A percentile compares a stretch with the other conserved stretches of the same genome.
Conservation (phyloP, 805 yeast species). For the Myxozyma nipponensis region DNA sequence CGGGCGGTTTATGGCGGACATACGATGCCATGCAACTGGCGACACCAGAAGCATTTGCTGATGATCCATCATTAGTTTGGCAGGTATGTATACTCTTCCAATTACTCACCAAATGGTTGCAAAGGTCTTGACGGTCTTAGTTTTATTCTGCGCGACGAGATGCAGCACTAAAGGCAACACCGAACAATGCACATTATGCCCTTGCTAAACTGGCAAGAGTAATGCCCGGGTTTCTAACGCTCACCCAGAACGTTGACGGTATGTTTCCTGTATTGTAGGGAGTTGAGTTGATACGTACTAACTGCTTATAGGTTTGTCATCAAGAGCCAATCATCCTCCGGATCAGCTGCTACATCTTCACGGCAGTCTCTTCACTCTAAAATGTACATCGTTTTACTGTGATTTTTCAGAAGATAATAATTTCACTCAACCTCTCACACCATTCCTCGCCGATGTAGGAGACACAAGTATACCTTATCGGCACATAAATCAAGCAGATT, state of each 20-base stretch:
- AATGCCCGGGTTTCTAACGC: slow-evolving; percentile 50
- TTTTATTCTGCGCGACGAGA: slow-evolving; percentile 65
- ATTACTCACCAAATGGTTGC: no score
- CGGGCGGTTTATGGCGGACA: slow-evolving; percentile 72
- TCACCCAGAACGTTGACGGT: slow-evolving; percentile 84
- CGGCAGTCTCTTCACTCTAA: slow-evolving; percentile 69
- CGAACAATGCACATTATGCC: slow-evolving; percentile 71
- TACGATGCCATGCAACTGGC: slow-evolving; percentile 80
- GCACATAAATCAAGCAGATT: slow-evolving; percentile 46
- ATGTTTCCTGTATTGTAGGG: slow-evolving; percentile 32
- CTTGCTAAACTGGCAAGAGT: slow-evolving; percentile 57
- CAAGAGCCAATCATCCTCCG: slow-evolving; percentile 58
- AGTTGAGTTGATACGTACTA: background rate
- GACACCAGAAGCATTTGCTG: slow-evolving; percentile 83
- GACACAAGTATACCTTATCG: slow-evolving; percentile 36
- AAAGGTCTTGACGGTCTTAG: no score
- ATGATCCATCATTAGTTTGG: slow-evolving; percentile 86
- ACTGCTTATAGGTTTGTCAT: slow-evolving; percentile 34
- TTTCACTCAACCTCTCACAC: slow-evolving; percentile 56
- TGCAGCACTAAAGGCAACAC: slow-evolving; percentile 60
- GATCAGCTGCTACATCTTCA: slow-evolving; percentile 63
- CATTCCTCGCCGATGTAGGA: slow-evolving; percentile 45
- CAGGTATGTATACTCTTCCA: no score
- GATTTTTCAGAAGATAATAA: slow-evolving; percentile 54
- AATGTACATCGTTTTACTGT: slow-evolving; percentile 75